Conservation (phyloP, 257 asterid genomes). For the Salvia hispanica region DNA sequence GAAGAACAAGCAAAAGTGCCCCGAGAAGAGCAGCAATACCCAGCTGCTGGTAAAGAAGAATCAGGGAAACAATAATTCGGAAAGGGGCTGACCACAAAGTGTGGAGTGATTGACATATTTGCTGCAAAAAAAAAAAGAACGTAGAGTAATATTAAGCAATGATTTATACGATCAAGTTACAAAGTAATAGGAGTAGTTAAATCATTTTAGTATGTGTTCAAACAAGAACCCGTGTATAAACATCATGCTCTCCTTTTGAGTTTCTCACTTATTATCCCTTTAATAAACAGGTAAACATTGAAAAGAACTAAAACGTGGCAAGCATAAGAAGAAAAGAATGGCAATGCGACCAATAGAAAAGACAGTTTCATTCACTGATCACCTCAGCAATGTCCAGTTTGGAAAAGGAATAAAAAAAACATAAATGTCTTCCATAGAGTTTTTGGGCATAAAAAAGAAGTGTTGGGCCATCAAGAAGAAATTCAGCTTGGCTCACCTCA, state of each 20-base stretch:
- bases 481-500: not conserved
- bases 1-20: constrained; percentile 76
- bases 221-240: constrained; percentile 4
- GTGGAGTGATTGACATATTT: constrained; percentile 88
- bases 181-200: constrained; percentile 19
- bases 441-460: not conserved
- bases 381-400: too few species aligned
- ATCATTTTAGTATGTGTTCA: constrained; percentile 11
- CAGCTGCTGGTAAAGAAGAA: constrained; percentile 87
- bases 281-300: constrained; percentile 6
- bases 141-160: constrained; percentile 25
- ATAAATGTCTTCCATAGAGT: not conserved
- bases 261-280: constrained; percentile 11
- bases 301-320: not conserved
- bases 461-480: not conserved
- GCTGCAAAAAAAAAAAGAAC: constrained; percentile 58
- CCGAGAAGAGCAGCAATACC: constrained; percentile 90
- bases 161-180: constrained; percentile 9
- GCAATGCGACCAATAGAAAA: not conserved
- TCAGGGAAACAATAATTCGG: constrained; percentile 71
- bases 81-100: constrained; percentile 97
- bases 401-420: too few species aligned
- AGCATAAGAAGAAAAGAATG: not conserved
- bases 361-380: not conserved
- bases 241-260: not conserved